Evolutionary conservation across 1,284 basidiomycete species (phyloP), one percentile per base, ranked within the genome.

Genomic region (Malassezia sp.): DNA sequence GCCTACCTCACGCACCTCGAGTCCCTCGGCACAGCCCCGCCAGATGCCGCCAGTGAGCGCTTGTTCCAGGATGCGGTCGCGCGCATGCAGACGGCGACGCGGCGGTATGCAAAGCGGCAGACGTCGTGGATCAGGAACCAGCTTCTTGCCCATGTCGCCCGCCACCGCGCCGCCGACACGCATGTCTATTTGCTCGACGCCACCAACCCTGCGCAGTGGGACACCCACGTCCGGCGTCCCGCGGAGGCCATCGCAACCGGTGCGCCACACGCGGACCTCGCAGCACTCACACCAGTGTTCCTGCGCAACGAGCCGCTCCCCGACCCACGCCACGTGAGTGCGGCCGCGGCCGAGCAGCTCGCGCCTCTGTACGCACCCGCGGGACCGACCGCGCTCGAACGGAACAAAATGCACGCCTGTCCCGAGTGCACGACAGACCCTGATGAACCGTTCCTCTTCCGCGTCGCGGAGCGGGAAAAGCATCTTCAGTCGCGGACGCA

Each of bases 91-190:
- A 71, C 78, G 0, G 82, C 83, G 0, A 99, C 91, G 1, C 75
- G 85, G 15, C 84, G 88, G 71, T 99, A 97, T 64, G 87, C 93
- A 0, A 87, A 84, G 67, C 77, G 81, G 15, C 93, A 99, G 69
- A 75, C 89, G 29, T 81, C 82, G 38, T 99, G 93, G 93, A 81
- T 97, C 41, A 77, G 80, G 30, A 89, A 88, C 66, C 90, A 93
- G 71, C 73, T 97, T 5, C 68, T 95, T 8, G 89, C 89, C 1
- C 82, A 80, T 2, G 74, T 85, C 2, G n/a, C n/a, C n/a, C n/a
- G n/a, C n/a, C 45, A 52, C 1, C 38, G 38, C 5, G 56, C 54
- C 0, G 61, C 56, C 3, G 69, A 61, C 39, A 76, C 67, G 38
- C 72, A 57, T 44, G 56, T 73, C 21, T 75, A 49, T 56, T 66